Evolutionary conservation across 169 alveolate species (phyloP), one percentile per base, ranked within the genome.

Genomic region (Babesia caballi): DNA sequence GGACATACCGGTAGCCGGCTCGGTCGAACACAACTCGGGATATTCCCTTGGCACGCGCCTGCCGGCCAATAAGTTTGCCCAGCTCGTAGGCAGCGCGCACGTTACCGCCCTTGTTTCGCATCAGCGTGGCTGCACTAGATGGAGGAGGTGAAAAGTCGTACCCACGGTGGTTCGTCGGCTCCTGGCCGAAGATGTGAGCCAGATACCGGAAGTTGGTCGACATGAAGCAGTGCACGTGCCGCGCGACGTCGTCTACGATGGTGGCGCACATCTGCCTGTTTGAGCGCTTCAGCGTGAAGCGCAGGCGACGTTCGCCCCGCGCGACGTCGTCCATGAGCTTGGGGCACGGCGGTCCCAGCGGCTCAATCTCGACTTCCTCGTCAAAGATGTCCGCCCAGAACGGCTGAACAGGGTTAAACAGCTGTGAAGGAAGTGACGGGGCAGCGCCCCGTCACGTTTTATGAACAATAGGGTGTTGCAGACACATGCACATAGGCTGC

Each of bases 81-180:
- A 87, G 73, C 59, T 87, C 92, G 76, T 86, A 87, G 2, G 90
- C 92, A 0, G 92, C 83, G 50, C 63, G 66, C 25, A 87, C 83
- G 28, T 63, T 87, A 19, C 82, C 68, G 23, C 92, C 92, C 57
- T 87, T 83, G 52, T 87, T 87, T 50, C 88, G 59, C 35, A 61
- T 56, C 17, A 83, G 28, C 7, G 53, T 69, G 30, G 88, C 81
- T 85, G 84, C 9, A 6, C n/a, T 38, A 3, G 25, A 58, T 14
- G 25, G 17, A 15, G 3, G 19, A 4, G 4, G n/a, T 8, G 0
- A 14, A n/a, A 8, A 11, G 40, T 0, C 0, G 32, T 21, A 70
- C 71, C n/a, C 51, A 67, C 83, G 74, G 25, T 77, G 35, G n/a
- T 77, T 87, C 8, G 84, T 87, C 42, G 89, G 85, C 46, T 59